Percentiles rank a stretch among this genome's conserved stretches.
These are phyloP conservation scores for Oryza officinalis DNA, from an alignment of 176 grass and related monocot genomes.

Conservation along the genomic window DNA sequence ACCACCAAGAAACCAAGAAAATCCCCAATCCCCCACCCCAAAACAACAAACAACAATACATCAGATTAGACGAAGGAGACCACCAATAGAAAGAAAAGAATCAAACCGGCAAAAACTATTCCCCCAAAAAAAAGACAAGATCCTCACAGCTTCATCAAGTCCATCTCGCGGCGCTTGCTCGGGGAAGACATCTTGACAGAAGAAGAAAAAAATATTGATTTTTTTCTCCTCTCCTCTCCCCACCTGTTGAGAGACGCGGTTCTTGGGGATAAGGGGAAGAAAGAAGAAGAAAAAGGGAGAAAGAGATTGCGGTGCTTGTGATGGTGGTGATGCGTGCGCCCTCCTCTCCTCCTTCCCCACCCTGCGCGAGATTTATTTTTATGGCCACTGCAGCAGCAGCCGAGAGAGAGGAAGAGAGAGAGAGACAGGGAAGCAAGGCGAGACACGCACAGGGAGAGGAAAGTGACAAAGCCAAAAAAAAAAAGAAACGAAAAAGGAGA, in stretches of 20 bases:
- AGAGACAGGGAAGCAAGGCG: conserved; percentile 15
- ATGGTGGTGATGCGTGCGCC: conserved; percentile 32
- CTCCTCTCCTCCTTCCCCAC: neutral
- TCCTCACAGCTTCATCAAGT: conserved; percentile 95
- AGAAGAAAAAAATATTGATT: neutral
- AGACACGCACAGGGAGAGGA: conserved; percentile 32
- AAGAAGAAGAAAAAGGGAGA: conserved; percentile 4
- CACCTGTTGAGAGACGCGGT: conserved; percentile 14
- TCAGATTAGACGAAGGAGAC: conserved; percentile 24
- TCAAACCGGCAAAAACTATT: neutral
- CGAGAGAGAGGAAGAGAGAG: neutral
- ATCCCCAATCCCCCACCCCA: neutral
- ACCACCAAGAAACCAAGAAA: conserved; percentile 21
- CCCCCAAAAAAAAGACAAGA: conserved; percentile 10
- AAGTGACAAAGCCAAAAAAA: neutral
- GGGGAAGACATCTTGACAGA: conserved; percentile 71
- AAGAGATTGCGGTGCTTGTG: conserved; percentile 33
- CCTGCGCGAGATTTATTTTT: conserved; percentile 50
- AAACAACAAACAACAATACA: neutral
- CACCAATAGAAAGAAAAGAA: conserved; percentile 17
- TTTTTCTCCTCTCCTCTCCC: neutral
- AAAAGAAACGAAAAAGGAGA: neutral
- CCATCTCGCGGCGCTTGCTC: conserved; percentile 97
- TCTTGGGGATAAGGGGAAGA: conserved; percentile 40
- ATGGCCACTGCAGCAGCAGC: conserved; percentile 2